phyloP scores from a whole-genome alignment of 352 stramenopile species.

The Phytophthora litchii region DNA sequence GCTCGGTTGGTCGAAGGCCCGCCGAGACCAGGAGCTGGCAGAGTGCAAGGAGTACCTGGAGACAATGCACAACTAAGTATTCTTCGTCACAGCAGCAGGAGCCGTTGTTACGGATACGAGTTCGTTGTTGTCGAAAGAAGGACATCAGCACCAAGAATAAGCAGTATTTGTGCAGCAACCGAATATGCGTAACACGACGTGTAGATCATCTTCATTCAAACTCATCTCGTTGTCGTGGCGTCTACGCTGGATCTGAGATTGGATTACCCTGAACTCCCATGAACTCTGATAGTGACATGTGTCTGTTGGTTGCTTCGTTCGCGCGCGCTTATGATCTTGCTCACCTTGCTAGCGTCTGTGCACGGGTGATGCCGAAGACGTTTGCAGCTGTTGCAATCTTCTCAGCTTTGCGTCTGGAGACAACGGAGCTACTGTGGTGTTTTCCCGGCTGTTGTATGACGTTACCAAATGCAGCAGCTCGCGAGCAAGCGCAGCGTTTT shows the following conservation, averaged over 20 bases:
- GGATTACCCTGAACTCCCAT: too few relatives aligned
- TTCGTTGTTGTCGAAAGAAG: conserved; percentile 13
- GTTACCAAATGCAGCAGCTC: conserved; percentile 70
- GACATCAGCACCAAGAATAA: conserved; percentile 12
- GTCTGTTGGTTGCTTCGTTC: conserved; percentile 14
- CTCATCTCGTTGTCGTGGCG: not conserved
- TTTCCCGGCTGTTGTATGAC: conserved; percentile 45
- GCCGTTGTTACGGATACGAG: conserved; percentile 24
- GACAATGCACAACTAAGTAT: conserved; percentile 87
- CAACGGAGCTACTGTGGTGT: conserved; percentile 12
- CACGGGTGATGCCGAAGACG: conserved; percentile 18
- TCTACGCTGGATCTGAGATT: not conserved
- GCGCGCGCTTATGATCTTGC: conserved; percentile 6
- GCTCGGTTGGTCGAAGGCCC: conserved; percentile 83
- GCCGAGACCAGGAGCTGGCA: conserved; percentile 72
- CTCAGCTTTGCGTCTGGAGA: conserved; percentile 25
- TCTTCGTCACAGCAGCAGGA: conserved; percentile 18
- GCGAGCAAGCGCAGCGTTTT: conserved; percentile 55
- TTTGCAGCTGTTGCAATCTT: conserved; percentile 32
- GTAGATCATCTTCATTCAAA: conserved; percentile 14
- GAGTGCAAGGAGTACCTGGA: conserved; percentile 81
- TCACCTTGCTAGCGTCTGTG: conserved; percentile 18
- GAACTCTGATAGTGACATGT: conserved; percentile 5
- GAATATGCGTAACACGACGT: conserved; percentile 29
- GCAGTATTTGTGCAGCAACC: conserved; percentile 25